Percentiles rank a stretch among this genome's conserved stretches.
Evolutionary conservation across 2,329 filamentous ascomycete species (phyloP).

Genomic region (Fusarium luffae): DNA sequence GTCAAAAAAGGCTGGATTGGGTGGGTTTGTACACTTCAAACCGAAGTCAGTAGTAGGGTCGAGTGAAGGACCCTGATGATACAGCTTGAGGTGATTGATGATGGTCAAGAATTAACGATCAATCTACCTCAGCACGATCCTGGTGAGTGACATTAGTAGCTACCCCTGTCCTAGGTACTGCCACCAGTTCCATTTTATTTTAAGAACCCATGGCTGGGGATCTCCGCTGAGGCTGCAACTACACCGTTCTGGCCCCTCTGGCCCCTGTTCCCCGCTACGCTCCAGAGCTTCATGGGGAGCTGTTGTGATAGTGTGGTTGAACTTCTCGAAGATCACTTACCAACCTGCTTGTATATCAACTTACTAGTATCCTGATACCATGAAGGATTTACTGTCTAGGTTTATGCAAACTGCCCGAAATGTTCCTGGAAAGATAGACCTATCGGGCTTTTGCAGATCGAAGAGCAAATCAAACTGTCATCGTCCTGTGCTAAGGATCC

Average conservation of each 20-base stretch:
- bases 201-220: conserved; percentile 9
- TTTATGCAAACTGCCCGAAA: background rate
- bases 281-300: background rate
- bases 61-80: background rate
- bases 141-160: background rate
- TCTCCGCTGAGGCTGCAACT: conserved; percentile 6
- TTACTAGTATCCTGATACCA: background rate
- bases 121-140: conserved; percentile 18
- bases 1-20: background rate
- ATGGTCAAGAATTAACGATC: conserved; percentile 17
- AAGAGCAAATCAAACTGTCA: background rate
- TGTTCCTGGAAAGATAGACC: background rate
- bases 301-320: background rate
- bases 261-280: background rate
- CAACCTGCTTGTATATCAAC: background rate
- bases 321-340: background rate
- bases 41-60: background rate
- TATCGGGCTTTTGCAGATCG: background rate
- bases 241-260: background rate
- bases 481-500: background rate
- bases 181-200: conserved; percentile 15
- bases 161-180: background rate
- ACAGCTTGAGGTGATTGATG: background rate
- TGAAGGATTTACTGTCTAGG: background rate
- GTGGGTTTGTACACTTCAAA: background rate